phyloP scores from a whole-genome alignment of 2,329 filamentous ascomycete genomes.

The Rhynchosporium graminicola region DNA sequence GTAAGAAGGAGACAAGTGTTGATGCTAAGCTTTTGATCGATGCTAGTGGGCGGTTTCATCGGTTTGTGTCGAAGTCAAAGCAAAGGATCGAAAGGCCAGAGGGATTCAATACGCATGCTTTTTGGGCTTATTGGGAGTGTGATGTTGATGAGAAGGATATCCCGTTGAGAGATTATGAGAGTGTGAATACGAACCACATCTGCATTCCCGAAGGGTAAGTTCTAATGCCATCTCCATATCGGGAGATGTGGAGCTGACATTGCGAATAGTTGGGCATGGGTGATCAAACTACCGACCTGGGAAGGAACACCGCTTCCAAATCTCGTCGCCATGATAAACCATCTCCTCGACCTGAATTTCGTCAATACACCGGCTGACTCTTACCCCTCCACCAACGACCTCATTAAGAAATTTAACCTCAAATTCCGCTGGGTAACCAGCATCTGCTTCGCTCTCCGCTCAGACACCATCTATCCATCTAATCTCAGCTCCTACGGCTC shows the following conservation, averaged over 20 bases:
- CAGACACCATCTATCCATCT: conserved; percentile 29
- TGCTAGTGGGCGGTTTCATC: conserved; percentile 33
- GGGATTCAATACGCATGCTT: conserved; percentile 32
- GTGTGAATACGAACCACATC: conserved; percentile 37
- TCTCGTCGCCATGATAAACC: conserved; percentile 35
- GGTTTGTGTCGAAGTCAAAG: conserved; percentile 30
- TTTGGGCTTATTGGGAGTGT: conserved; percentile 32
- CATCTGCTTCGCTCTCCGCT: conserved; percentile 35
- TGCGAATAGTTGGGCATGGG: conserved; percentile 33
- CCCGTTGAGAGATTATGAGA: conserved; percentile 32
- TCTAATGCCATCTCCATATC: background rate
- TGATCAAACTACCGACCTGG: conserved; percentile 37
- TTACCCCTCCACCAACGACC: conserved; percentile 30
- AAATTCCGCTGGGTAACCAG: conserved; percentile 34
- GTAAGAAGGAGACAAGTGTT: conserved; percentile 19
- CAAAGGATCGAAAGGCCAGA: conserved; percentile 27
- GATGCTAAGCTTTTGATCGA: conserved; percentile 30
- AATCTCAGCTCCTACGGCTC: conserved; percentile 31
- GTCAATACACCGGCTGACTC: conserved; percentile 28
- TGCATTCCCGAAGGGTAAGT: conserved; percentile 36
- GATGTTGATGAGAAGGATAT: conserved; percentile 32
- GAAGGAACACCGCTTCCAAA: conserved; percentile 34
- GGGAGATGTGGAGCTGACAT: background rate
- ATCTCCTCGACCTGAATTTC: conserved; percentile 33
- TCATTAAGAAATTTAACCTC: conserved; percentile 32